These are phyloP conservation scores for Saccharomyces hybrid DNA, from an alignment of 1,139 yeast genomes.

Conservation along the genomic window DNA sequence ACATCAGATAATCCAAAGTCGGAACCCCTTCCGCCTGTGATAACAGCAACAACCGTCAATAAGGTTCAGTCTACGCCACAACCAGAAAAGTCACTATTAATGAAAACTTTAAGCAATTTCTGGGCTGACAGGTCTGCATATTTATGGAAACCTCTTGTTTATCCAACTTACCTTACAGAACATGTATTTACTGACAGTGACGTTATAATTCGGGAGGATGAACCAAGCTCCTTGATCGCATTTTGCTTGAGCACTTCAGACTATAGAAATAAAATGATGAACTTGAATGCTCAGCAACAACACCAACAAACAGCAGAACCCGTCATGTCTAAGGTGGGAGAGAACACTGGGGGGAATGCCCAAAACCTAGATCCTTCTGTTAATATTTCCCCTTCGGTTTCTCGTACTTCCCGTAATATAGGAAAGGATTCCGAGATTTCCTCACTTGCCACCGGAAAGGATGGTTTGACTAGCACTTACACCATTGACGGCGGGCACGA, in stretches of 20 bases:
- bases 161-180: conserved; percentile 73
- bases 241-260: conserved; percentile 83
- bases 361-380: neutral
- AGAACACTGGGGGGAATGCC: neutral
- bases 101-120: conserved; percentile 79
- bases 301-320: conserved; percentile 33
- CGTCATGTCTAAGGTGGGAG: neutral
- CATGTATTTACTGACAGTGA: conserved; percentile 92
- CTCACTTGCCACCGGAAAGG: neutral
- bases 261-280: conserved; percentile 54
- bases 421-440: neutral
- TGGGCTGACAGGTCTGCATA: conserved; percentile 98
- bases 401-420: neutral
- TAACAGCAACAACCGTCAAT: conserved; percentile 21
- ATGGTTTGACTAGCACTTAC: neutral
- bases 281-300: conserved; percentile 65
- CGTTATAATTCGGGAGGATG: conserved; percentile 92
- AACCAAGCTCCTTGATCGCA: conserved; percentile 90
- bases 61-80: conserved; percentile 28
- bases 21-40: conserved; percentile 17
- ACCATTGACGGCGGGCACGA: neutral
- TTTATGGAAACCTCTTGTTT: conserved; percentile 85
- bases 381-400: neutral
- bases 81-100: conserved; percentile 65
- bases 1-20: neutral